A percentile compares a stretch with the other conserved stretches of the same genome.
These are phyloP conservation scores for Cyberlindnera suaveolens DNA, from an alignment of 805 yeast species.

Conservation along the genomic window DNA sequence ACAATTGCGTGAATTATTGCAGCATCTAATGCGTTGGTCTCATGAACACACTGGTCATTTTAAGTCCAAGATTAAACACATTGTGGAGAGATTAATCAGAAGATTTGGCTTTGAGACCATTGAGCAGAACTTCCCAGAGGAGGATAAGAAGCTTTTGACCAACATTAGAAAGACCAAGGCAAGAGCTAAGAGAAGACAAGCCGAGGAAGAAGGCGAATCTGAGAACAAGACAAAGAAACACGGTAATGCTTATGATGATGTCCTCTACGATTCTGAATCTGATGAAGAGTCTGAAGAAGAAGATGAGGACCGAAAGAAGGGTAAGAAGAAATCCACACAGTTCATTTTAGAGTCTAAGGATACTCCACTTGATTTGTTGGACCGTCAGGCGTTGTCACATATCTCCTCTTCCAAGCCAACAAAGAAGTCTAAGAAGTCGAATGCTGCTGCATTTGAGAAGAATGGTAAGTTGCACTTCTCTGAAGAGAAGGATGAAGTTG, in stretches of 20 bases:
- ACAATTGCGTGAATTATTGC: constrained; percentile 58
- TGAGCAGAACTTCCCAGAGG: constrained; percentile 82
- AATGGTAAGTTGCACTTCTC: constrained; percentile 66
- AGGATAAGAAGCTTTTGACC: constrained; percentile 72
- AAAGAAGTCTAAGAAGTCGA: constrained; percentile 36
- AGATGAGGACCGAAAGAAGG: constrained; percentile 25
- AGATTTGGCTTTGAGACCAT: constrained; percentile 86
- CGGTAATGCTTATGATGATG: constrained; percentile 89
- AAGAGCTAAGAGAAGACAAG: constrained; percentile 72
- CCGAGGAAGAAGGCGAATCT: constrained; percentile 29
- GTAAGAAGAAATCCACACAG: constrained; percentile 38
- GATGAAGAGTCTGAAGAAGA: constrained; percentile 37
- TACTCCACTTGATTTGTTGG: constrained; percentile 87
- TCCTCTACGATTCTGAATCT: constrained; percentile 68
- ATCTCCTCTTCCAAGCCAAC: constrained; percentile 87
- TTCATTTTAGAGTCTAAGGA: constrained; percentile 69
- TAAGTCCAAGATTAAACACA: constrained; percentile 87
- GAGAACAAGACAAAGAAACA: constrained; percentile 36
- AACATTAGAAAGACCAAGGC: constrained; percentile 84
- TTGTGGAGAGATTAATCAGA: constrained; percentile 84
- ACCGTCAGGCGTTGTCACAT: constrained; percentile 76
- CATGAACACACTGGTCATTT: constrained; percentile 95
- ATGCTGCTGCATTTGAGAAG: constrained; percentile 29
- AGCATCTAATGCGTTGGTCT: constrained; percentile 82
- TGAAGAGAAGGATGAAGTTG: constrained; percentile 31